These are phyloP conservation scores for Kondoa malvinella DNA, from an alignment of 768 basidiomycete genomes.

Conservation along the genomic window DNA sequence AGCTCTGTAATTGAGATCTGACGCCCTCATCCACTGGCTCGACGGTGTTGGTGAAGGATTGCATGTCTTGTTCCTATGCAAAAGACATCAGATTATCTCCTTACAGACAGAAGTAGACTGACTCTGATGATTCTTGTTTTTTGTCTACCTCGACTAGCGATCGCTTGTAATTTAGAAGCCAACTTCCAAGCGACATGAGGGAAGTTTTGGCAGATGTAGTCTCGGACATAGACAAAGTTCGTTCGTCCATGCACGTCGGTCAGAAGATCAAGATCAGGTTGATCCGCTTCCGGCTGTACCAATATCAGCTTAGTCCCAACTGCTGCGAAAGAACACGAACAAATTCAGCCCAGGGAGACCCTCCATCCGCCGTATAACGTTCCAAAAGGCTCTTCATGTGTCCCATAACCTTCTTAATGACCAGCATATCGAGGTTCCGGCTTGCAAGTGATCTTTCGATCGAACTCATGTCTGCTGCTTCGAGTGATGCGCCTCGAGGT, in stretches of 20 bases:
- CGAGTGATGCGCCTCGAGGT: not conserved
- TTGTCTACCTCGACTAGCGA: not conserved
- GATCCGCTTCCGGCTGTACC: not conserved
- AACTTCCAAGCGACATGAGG: not conserved
- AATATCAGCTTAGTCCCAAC: not conserved
- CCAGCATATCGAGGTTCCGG: not conserved
- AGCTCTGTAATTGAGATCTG: not conserved
- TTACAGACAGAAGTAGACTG: not conserved
- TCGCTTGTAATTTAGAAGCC: not conserved
- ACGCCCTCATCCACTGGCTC: not conserved
- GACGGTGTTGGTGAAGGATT: not conserved
- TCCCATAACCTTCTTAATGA: not conserved
- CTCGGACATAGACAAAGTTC: not conserved
- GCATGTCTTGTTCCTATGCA: not conserved
- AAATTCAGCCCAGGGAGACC: not conserved
- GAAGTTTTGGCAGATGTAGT: not conserved
- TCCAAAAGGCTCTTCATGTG: not conserved
- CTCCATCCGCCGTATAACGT: not conserved
- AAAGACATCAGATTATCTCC: not conserved
- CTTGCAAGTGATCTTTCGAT: not conserved
- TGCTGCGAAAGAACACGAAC: not conserved
- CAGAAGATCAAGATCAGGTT: not conserved
- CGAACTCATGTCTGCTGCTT: not conserved
- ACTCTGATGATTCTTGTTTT: not conserved
- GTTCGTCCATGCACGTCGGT: not conserved